Evolutionary conservation across 116 monocot genomes (phyloP).

Genomic region (Papilionanthe hybrid): DNA sequence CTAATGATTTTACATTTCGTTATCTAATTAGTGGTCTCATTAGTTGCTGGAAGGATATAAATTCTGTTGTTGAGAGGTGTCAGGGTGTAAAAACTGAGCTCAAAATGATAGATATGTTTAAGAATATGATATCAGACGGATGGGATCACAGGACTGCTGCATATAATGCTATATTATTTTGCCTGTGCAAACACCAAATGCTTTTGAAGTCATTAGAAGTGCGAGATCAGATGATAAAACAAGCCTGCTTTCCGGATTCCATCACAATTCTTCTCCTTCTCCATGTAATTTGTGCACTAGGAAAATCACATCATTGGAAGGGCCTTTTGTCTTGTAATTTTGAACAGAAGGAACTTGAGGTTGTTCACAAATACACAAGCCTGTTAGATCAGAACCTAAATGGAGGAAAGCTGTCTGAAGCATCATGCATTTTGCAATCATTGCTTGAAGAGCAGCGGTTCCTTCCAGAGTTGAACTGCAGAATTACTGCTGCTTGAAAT

Average conservation of each 20-base stretch:
- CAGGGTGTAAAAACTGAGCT: slow-evolving; percentile 10
- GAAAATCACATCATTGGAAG: slow-evolving; percentile 52
- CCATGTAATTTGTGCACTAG: slow-evolving; percentile 64
- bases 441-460: slow-evolving; percentile 18
- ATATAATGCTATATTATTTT: slow-evolving; percentile 66
- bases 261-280: slow-evolving; percentile 65
- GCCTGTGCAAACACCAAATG: slow-evolving; percentile 83
- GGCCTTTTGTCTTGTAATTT: slow-evolving; percentile 40
- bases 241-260: slow-evolving; percentile 41
- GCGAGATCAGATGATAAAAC: slow-evolving; percentile 58
- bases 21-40: slow-evolving; percentile 67
- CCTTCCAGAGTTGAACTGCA: background rate
- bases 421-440: slow-evolving; percentile 32
- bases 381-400: slow-evolving; percentile 36
- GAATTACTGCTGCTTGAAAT: slow-evolving; percentile 2
- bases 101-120: slow-evolving; percentile 44
- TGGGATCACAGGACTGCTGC: slow-evolving; percentile 62
- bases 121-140: slow-evolving; percentile 51
- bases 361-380: slow-evolving; percentile 32
- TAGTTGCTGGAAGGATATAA: slow-evolving; percentile 13
- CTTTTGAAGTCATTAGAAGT: slow-evolving; percentile 52
- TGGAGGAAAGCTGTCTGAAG: slow-evolving; percentile 32
- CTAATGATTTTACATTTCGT: slow-evolving; percentile 73
- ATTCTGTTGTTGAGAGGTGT: background rate
- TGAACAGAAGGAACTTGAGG: slow-evolving; percentile 40